Evolutionary conservation across 306 rosid species (phyloP), one percentile per base, ranked within the genome.

Genomic region (Prosopis cineraria): DNA sequence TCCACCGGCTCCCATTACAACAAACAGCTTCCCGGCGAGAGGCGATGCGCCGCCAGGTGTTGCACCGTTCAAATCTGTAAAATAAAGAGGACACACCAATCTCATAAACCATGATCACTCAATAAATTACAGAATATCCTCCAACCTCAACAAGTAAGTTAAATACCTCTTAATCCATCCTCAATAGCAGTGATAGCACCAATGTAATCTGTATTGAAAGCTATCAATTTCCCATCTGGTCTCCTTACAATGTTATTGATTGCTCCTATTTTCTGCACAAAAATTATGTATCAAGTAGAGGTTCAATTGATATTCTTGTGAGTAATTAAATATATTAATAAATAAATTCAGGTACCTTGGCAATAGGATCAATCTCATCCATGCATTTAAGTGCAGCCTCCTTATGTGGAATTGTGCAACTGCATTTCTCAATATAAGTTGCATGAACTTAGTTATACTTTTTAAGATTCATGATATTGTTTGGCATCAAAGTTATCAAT

Each of bases 381-480:
- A 83, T 80, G 84, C 87, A 86, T 60, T 84, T 81, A 10, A 86
- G 84, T 65, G 90, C 90, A 65, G 81, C 87, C 80, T 86, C 90
- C 82, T 86, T 83, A 36, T 86, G 84, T 36, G 90, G 90, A 71
- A 83, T 78, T 36, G 85, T 84, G 75, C 87, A 83, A 40, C 89
- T 86, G 85, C 65, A 81, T 25, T 74, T 24, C 74, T 37, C 14
- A 63, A 22, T 66, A 52, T 48, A 69, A 45, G 7, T n/a, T 40
- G 2, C 36, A 24, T 52, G 34, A 19, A 29, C n/a, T 20, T 52
- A 19, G 56, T n/a, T 50, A 50, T 50, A 50, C n/a, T 19, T 19
- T n/a, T 50, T n/a, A 7, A 12, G 36, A 12, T 30, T n/a, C 13
- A 25, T 1, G 3, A 22, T 53, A 73, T 58, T 58, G 7, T 58